Base-by-base conservation (phyloP, 2,329 filamentous ascomycete species). In the Ascocoryne sarcoides region DNA sequence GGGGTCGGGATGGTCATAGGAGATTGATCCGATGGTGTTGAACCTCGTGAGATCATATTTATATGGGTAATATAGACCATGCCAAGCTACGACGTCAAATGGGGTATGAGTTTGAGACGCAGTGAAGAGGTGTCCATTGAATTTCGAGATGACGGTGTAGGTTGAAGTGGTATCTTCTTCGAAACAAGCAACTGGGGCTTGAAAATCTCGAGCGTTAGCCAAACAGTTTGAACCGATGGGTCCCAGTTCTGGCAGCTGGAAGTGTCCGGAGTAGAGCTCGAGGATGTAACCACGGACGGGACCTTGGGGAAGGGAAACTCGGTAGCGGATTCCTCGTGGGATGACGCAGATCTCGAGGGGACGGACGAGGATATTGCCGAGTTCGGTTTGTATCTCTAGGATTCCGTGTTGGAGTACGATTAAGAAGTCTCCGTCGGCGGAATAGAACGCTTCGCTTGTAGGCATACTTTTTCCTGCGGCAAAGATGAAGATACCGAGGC, bases 31-130 rank as follows among this genome's bases (percentile, higher is more conserved):
- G 32, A 89, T 78, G 32, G 76, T 77, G 63, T 81, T 83, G 69
- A 87, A 89, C 21, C 82, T 76, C 18, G 79, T 81, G 1, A 89
- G 70, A 53, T 88, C 84, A 64, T 89, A 89, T 63, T 89, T 89
- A 71, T 78, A 86, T 0, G 84, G 84, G 45, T 82, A 82, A 62
- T 87, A 88, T 47, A 77, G 83, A 32, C 84, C 84, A 56, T 89
- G 83, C 83, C 83, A 89, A 3, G 79, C 82, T 3, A 87, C 83
- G 0, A 89, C 75, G 52, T 89, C 83, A 53, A 87, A 89, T 0
- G 84, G 83, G 0, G 78, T 81, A 58, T 88, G 84, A 9, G 68
- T 60, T 62, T 88, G 83, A 31, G 59, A 67, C 5, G 79, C 78
- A 28, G 66, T 64, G 62, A 84, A 87, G 37, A 86, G 71, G 34